Base-by-base conservation (phyloP, 805 yeast genomes). In the Pichia californica region DNA sequence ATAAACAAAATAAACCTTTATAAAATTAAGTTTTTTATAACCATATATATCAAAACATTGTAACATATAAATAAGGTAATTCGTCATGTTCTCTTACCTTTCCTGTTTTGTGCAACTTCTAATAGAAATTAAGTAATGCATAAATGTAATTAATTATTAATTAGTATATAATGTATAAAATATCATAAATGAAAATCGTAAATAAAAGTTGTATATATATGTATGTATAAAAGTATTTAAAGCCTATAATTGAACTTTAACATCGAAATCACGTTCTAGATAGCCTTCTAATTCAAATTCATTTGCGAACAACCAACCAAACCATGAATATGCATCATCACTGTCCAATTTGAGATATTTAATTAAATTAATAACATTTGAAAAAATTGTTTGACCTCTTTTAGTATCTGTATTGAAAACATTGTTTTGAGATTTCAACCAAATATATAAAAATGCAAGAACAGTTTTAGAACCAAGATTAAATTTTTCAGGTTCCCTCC, bases 231-330 rank as follows among this genome's bases (percentile, higher is more conserved):
- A n/a, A 19, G 25, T 23, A 23, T 23, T 11, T 21, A 18, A 23
- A 3, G 7, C n/a, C 14, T 32, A 35, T 38, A 42, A 27, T 11
- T 26, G 20, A 27, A 44, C 21, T 20, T 37, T 41, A 21, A 38
- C 39, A 28, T 34, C 38, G 25, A 36, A 36, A 31, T 48, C 51
- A 23, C 43, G 47, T 23, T 52, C 55, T 13, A 52, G 31, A 13
- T 44, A 49, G 14, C 44, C 45, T 11, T 43, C 35, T 19, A 60
- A 29, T 23, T 58, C 64, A 32, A 51, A 46, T 26, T 58, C 58
- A 21, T 57, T 61, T 9, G 38, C 39, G 35, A 61, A 61, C 25
- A 60, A 31, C 45, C 61, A 59, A 2, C 65, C 64, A 47, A 61
- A 60, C 39, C 48, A 45, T 3, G 45, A 36, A 39, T 50, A 59